phyloP scores from a whole-genome alignment of 257 asterid species.

The Solanum chiquidenum region DNA sequence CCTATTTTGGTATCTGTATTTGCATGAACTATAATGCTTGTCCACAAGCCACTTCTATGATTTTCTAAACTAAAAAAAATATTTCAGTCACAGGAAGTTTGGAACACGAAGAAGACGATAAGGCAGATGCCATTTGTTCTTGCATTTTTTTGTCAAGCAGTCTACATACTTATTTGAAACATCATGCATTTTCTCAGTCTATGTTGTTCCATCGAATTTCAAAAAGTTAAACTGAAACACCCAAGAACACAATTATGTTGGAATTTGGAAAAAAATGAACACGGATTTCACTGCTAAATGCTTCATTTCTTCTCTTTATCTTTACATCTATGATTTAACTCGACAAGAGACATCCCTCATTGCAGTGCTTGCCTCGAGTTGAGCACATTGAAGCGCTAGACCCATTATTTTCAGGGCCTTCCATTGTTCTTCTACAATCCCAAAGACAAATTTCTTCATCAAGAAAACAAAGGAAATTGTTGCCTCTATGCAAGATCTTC shows the following conservation, averaged over 20 bases:
- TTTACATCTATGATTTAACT: not conserved
- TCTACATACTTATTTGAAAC: not conserved
- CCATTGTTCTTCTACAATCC: conserved; percentile 25
- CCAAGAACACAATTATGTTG: not conserved
- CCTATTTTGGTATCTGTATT: not conserved
- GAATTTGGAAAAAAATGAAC: not conserved
- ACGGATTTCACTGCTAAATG: not conserved
- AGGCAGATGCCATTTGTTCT: not conserved
- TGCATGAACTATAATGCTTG: not conserved
- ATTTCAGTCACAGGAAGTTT: not conserved
- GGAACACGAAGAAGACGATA: not conserved
- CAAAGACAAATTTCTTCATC: conserved; percentile 32
- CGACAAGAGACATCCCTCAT: conserved; percentile 32
- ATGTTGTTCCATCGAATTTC: not conserved
- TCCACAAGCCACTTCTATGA: not conserved
- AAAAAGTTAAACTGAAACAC: not conserved
- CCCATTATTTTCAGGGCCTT: conserved; percentile 27
- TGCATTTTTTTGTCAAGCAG: not conserved
- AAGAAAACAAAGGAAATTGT: conserved; percentile 15
- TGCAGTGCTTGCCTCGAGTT: conserved; percentile 20
- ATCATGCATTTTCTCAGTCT: not conserved
- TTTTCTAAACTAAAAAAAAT: not conserved
- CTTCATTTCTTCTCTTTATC: not conserved
- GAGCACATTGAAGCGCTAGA: conserved; percentile 30
- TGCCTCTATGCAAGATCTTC: conserved; percentile 4